Percentiles rank a stretch among this genome's conserved stretches.
phyloP scores from a whole-genome alignment of 1,284 basidiomycete genomes.

The Anthracocystis setariae region DNA sequence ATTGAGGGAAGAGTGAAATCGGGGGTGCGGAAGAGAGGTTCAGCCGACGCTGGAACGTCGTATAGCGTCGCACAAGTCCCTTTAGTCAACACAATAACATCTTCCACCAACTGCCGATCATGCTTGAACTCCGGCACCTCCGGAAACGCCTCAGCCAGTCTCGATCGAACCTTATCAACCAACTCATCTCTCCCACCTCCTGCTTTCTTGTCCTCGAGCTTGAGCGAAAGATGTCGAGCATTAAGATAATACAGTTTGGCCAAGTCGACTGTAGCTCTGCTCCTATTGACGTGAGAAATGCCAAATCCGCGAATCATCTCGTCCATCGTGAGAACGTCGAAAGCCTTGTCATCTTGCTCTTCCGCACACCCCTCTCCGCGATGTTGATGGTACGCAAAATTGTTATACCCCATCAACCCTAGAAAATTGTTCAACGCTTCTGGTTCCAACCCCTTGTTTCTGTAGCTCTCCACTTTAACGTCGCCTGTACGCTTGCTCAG shows the following conservation, averaged over 20 bases:
- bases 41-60: conserved; percentile 27
- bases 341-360: conserved; percentile 21
- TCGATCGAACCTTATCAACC: conserved; percentile 14
- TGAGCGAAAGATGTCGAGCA: conserved; percentile 48
- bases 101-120: conserved; percentile 5
- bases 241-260: conserved; percentile 62
- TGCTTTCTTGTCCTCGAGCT: conserved; percentile 32
- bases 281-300: conserved; percentile 55
- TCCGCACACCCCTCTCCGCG: background rate
- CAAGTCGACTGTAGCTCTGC: conserved; percentile 56
- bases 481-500: conserved; percentile 94
- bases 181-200: conserved; percentile 26
- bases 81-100: conserved; percentile 21
- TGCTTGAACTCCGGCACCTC: background rate
- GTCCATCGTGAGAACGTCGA: conserved; percentile 56
- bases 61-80: conserved; percentile 27
- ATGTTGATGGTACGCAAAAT: conserved; percentile 32
- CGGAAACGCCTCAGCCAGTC: conserved; percentile 15
- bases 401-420: conserved; percentile 87
- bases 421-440: conserved; percentile 91
- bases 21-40: conserved; percentile 20
- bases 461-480: conserved; percentile 85
- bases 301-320: conserved; percentile 55
- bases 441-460: conserved; percentile 87
- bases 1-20: background rate